These are phyloP conservation scores for Porcisia hertigi DNA, from an alignment of 208 protist species.

Conservation along the genomic window DNA sequence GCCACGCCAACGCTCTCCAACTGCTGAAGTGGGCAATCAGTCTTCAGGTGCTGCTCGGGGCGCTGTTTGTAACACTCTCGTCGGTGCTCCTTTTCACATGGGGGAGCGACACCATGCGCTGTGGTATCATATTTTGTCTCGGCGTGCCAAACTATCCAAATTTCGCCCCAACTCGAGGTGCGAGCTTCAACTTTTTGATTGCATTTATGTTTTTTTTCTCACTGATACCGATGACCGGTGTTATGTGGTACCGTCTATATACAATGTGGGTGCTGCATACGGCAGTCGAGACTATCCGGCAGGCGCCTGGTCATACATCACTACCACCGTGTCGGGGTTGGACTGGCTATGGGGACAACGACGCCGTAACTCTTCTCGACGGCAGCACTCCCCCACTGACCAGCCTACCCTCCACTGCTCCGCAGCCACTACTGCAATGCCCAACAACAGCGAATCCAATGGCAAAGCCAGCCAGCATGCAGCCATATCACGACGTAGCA, in stretches of 20 bases:
- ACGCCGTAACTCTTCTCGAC: too few species aligned
- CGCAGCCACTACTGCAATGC: not conserved
- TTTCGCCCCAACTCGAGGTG: constrained; percentile 18
- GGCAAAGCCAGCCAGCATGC: constrained; percentile 13
- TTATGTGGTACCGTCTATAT: constrained; percentile 24
- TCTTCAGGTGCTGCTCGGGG: constrained; percentile 11
- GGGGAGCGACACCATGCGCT: constrained; percentile 22
- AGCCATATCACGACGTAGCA: not conserved
- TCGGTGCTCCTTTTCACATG: too few species aligned
- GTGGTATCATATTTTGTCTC: constrained; percentile 35
- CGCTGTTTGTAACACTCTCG: too few species aligned
- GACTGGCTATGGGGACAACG: too few species aligned
- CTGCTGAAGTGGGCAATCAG: too few species aligned
- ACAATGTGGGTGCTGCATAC: too few species aligned
- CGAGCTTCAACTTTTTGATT: constrained; percentile 23
- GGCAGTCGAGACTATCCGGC: too few species aligned
- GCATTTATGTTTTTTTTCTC: constrained; percentile 22
- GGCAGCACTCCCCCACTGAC: not conserved
- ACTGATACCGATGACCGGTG: constrained; percentile 28
- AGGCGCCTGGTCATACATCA: not conserved
- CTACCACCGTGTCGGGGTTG: too few species aligned
- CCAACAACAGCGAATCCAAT: constrained; percentile 13
- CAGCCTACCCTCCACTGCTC: too few species aligned
- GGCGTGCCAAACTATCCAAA: constrained; percentile 15
- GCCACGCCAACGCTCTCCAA: too few species aligned